Base-by-base conservation (phyloP, 2,329 filamentous ascomycete species). In the Incumbomyces delicatus region DNA sequence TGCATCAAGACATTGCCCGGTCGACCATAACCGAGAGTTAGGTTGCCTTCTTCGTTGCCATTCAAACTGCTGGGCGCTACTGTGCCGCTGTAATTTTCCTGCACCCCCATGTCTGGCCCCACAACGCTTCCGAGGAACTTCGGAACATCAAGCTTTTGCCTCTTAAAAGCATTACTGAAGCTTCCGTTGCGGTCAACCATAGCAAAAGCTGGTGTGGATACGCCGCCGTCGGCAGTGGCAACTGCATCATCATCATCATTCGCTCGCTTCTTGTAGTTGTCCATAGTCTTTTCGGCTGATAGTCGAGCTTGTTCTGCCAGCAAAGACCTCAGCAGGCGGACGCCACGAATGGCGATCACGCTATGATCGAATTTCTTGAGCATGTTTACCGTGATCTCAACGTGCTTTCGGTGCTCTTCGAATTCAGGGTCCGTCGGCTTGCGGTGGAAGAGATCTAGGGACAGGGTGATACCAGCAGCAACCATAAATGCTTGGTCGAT, bases 401-500 rank as follows among this genome's bases (percentile, higher is more conserved):
- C 54, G 34, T 55, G 33, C 38, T 53, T 54, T 27, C 51, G 46
- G 38, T 57, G 51, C 38, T 53, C 53, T 27, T 54, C 51, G 20
- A 48, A 51, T 37, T 56, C 50, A 2, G 52, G 47, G 27, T 53
- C 53, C 14, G 46, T 46, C n/a, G 33, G 36, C 18, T 54, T 50
- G 10, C 62, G 61, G 47, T 67, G 63, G 38, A 64, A 61, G 3
- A 62, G 56, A 41, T 68, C 65, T n/a, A 68, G 55, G 17, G 61
- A 61, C 12, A 68, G 50, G 2, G 66, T 64, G 6, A 68, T 67
- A 36, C 61, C 53, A 3, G 65, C 65, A 14, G 66, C 63, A 1
- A 68, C 63, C n/a, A 60, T 60, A 44, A 68, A 68, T 6, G 65
- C 64, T 49, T 68, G 64, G 31, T 67, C 60, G 27, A 69, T 66